Base-by-base conservation (phyloP, 129 eudicot species). In the Lactuca saligna region DNA sequence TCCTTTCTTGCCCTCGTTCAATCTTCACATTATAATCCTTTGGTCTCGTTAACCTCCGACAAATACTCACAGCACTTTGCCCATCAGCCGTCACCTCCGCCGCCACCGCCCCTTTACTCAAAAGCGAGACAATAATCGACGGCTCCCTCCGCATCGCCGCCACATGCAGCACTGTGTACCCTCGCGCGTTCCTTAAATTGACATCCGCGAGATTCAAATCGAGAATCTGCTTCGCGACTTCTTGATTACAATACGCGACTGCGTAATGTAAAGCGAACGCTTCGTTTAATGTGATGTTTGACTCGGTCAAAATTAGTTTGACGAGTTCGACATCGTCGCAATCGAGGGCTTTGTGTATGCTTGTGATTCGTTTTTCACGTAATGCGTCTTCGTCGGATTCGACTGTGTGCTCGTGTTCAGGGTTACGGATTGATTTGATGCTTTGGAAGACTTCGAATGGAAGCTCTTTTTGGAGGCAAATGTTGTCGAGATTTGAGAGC, bases 251-350 rank as follows among this genome's bases (percentile, higher is more conserved):
- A 70, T 87, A 91, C 17, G 86, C 82, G 12, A 82, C 89, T 1
- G 85, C 96, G 53, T 85, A 91, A 66, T 87, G 97, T 31, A 91
- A 86, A n/a, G 96, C 97, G 57, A 67, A 55, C 7, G 97, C 95
- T 32, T 81, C 86, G 44, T 91, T 85, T 68, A 91, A 69, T 3
- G 88, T 76, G 46, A 83, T 80, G 4, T 78, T 64, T 5, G 91
- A 85, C 69, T 91, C 97, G 0, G 58, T 74, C 39, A 91, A 62
- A 14, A 91, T 90, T 68, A 85, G 42, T 41, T 72, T 83, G 31
- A 91, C 79, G 7, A 91, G 75, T 46, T 91, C 96, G 3, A 91
- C 79, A 61, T 91, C 97, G n/a, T 91, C 87, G 6, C 88, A 83
- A 74, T 91, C 97, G 29, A 91, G 55, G 7, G 97, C 97, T 70